Evolutionary conservation across 208 protist species (phyloP).

Genomic region (Trypanosoma scelopori): DNA sequence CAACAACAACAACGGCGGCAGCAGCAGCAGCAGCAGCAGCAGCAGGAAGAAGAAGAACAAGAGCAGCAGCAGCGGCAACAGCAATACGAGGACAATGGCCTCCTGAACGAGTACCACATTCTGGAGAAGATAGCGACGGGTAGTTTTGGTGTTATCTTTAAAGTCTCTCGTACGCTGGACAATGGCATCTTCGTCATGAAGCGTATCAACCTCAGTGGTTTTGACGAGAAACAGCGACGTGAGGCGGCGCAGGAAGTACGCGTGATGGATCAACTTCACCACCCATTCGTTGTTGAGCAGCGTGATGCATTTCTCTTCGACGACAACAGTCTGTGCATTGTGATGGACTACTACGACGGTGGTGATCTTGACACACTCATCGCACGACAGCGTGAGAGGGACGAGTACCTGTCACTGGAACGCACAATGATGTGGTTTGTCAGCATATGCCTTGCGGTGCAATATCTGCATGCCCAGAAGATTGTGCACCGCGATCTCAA

Average conservation of each 20-base stretch:
- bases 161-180: constrained; percentile 56
- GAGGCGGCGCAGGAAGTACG: constrained; percentile 73
- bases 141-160: constrained; percentile 84
- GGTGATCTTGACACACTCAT: constrained; percentile 82
- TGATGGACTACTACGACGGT: constrained; percentile 92
- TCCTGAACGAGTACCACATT: constrained; percentile 66
- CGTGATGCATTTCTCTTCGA: constrained; percentile 84
- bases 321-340: constrained; percentile 77
- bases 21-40: not conserved
- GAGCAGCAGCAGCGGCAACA: not conserved
- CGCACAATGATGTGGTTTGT: constrained; percentile 83
- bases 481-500: constrained; percentile 92
- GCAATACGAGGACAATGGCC: not conserved
- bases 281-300: constrained; percentile 80
- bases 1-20: not conserved
- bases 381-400: constrained; percentile 52
- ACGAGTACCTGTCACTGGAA: constrained; percentile 64
- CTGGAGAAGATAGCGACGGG: constrained; percentile 81
- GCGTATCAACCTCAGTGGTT: constrained; percentile 67
- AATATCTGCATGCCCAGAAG: constrained; percentile 78
- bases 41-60: not conserved
- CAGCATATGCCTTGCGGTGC: constrained; percentile 73
- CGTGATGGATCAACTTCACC: constrained; percentile 78
- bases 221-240: constrained; percentile 53
- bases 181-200: constrained; percentile 77